phyloP scores from a whole-genome alignment of 495 filamentous ascomycete genomes.

The Sphaerosporella brunnea region DNA sequence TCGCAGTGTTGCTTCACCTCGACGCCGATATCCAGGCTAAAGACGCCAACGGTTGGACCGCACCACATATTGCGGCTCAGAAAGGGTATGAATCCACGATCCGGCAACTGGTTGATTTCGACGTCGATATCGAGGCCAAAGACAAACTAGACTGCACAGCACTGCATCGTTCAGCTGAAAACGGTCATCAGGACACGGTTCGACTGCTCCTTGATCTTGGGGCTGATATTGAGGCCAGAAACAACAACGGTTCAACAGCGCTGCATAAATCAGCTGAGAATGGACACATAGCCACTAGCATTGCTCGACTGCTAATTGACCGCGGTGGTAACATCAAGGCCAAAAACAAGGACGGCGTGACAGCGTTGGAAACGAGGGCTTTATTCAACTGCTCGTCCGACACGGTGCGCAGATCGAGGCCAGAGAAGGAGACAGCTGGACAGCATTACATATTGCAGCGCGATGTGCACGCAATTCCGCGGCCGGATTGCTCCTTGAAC shows the following conservation, averaged over 20 bases:
- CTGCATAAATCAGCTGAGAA: conserved; percentile 16
- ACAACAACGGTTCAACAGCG: conserved; percentile 11
- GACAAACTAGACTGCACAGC: not conserved
- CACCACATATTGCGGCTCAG: not conserved
- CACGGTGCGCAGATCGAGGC: too few species aligned
- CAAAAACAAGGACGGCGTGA: too few species aligned
- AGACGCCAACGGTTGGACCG: not conserved
- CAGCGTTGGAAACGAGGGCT: too few species aligned
- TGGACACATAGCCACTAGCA: conserved; percentile 19
- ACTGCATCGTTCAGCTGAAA: not conserved
- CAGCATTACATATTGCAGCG: too few species aligned
- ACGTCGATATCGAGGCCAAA: not conserved
- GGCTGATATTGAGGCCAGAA: conserved; percentile 5
- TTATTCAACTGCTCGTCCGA: too few species aligned
- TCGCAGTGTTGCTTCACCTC: not conserved
- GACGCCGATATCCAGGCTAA: conserved; percentile 1
- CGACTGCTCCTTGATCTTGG: not conserved
- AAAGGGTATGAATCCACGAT: not conserved
- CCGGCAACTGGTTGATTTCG: not conserved
- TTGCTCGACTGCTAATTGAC: too few species aligned
- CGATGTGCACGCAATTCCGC: too few species aligned
- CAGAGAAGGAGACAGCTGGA: too few species aligned
- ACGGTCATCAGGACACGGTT: not conserved
- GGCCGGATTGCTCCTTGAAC: too few species aligned
- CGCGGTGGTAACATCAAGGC: too few species aligned